Conservation (phyloP, 768 basidiomycete species). For the Goffeauzyma gilvescens region DNA sequence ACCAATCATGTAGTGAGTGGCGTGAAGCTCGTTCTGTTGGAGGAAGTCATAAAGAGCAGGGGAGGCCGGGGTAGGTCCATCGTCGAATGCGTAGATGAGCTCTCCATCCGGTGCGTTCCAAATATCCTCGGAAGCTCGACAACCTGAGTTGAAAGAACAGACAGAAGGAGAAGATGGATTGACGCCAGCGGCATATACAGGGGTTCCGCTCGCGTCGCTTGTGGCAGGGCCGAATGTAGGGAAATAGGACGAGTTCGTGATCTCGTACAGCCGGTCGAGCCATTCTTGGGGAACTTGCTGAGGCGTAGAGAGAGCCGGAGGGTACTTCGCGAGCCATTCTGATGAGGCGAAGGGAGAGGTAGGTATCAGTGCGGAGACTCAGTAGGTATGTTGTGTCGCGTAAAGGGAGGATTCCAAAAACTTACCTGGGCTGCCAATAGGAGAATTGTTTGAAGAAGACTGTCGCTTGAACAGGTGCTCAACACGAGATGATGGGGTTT, state of each 20-base stretch:
- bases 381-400: no score
- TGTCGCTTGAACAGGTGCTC: no score
- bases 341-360: no score
- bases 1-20: conserved; percentile 83
- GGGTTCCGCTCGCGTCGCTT: no score
- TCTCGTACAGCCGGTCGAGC: conserved; percentile 47
- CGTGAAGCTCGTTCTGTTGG: conserved; percentile 40
- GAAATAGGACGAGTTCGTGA: conserved; percentile 33
- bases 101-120: conserved; percentile 60
- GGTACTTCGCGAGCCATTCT: conserved; percentile 53
- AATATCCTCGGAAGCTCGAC: conserved; percentile 43
- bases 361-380: no score
- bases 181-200: conserved; percentile 26
- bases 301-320: conserved; percentile 36
- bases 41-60: conserved; percentile 47
- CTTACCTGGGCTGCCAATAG: no score
- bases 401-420: no score
- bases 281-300: conserved; percentile 50
- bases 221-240: conserved; percentile 28
- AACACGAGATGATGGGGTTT: no score
- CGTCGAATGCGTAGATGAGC: conserved; percentile 37
- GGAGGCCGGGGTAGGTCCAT: conserved; percentile 28
- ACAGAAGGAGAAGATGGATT: conserved; percentile 36
- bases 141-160: conserved; percentile 62
- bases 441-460: no score